Base-by-base conservation (phyloP, 73 alveolate species). In the Stentor roeselii region DNA sequence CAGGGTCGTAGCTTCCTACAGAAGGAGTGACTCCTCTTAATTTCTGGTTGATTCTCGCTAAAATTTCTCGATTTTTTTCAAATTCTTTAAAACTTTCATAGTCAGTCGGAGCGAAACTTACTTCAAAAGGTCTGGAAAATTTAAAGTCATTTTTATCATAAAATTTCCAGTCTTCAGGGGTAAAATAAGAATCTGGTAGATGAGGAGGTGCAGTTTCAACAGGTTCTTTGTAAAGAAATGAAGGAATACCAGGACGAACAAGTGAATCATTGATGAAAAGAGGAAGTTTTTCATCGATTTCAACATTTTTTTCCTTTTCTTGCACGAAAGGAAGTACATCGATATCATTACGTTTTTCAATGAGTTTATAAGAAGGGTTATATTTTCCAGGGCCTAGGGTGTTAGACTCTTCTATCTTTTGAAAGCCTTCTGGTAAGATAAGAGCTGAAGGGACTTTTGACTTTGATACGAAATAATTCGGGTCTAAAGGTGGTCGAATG, bases 121-220 rank as follows among this genome's bases (percentile, higher is more conserved):
- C 41, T 67, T 67, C 80, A 27, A 11, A 40, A 34, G 41, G 50
- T 67, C 37, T n/a, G 34, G 21, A 36, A 2, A 67, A 67, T 67
- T 67, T 67, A 30, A 21, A 27, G 34, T 67, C 80, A 67, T 21
- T 11, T 27, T 27, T 11, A 67, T 67, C 80, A 67, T 67, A 67
- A 32, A 67, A 67, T 67, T 67, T 67, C 80, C 80, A 67, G 14
- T 32, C 42, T 32, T 67, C 80, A 67, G 80, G 80, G 50, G 14
- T 14, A 21, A 67, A 67, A n/a, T 27, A 27, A 15, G 21, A 27
- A 67, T 67, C 37, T 30, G 80, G 37, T 21, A 32, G 41, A 67
- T 67, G 80, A 30, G 37, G 42, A 0, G 80, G 80, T 0, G n/a
- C 80, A 67, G 34, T 67, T 21, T 21, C 80, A 27, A 32, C 37